These are phyloP conservation scores for Clarireedia homoeocarpa DNA, from an alignment of 2,329 filamentous ascomycete genomes.

Conservation along the genomic window DNA sequence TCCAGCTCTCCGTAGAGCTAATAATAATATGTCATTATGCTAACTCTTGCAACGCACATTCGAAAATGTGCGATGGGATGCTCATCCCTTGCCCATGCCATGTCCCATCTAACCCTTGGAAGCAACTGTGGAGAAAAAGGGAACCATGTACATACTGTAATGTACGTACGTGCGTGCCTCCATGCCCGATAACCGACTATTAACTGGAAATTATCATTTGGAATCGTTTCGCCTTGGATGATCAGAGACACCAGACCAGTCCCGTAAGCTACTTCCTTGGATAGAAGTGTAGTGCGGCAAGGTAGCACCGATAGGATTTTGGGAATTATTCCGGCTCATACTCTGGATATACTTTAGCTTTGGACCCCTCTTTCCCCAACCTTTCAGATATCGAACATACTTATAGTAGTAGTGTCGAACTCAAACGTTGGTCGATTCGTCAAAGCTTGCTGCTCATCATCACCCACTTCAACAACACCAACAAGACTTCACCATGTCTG, in stretches of 20 bases:
- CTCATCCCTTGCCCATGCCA: neutral
- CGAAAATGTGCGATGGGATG: neutral
- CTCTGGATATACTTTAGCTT: slow-evolving; percentile 3
- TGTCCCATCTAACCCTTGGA: neutral
- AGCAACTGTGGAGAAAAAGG: neutral
- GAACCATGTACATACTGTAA: slow-evolving; percentile 6
- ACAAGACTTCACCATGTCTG: slow-evolving; percentile 19
- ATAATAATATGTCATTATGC: neutral
- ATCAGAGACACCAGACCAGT: too few relatives aligned
- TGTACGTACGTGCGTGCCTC: slow-evolving; percentile 6
- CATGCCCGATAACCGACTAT: slow-evolving; percentile 6
- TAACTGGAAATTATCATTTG: slow-evolving; percentile 3
- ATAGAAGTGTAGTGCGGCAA: too few relatives aligned
- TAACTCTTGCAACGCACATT: neutral
- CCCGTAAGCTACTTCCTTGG: too few relatives aligned
- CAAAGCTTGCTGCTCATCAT: slow-evolving; percentile 5
- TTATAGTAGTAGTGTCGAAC: slow-evolving; percentile 6
- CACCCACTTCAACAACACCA: neutral
- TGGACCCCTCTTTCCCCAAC: slow-evolving; percentile 10
- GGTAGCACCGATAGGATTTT: neutral
- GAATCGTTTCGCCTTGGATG: too few relatives aligned
- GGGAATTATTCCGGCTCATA: slow-evolving; percentile 7
- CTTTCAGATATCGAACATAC: neutral
- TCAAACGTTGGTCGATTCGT: slow-evolving; percentile 5
- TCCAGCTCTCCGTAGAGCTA: neutral